Base-by-base conservation (phyloP, 2,329 filamentous ascomycete species). In the Scytalidium sp. region DNA sequence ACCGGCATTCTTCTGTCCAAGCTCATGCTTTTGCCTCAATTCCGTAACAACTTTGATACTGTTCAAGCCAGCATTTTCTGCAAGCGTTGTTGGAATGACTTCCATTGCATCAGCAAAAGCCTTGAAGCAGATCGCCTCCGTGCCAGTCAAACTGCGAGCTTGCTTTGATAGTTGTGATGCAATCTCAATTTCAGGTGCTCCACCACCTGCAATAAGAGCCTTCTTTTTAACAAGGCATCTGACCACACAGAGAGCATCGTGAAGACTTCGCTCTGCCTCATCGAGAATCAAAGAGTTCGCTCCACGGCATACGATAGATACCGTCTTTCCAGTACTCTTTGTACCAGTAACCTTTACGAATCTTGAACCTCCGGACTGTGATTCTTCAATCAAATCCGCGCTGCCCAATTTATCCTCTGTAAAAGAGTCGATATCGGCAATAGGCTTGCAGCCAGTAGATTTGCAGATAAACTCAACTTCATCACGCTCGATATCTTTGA, bases 381-480 rank as follows among this genome's bases (percentile, higher is more conserved):
- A 83, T 73, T 99, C 94, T 73, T 99, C 94, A 19, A 99, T 85
- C 29, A 99, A 78, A 64, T 99, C 94, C 27, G 94, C 94, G 40
- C 85, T 87, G 57, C 92, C 94, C 49, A 99, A 85, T 78, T 97
- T 99, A 73, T 99, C 94, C 74, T 99, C 94, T 17, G 91, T 94
- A 75, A 99, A 99, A 11, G 92, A 96, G 71, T 99, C 94, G 64
- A 99, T 88, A 67, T 99, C 95, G 61, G 94, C 94, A 65, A 99
- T 94, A 45, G 94, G 94, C 76, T 99, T 99, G 84, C 94, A 99
- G 63, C 94, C 94, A 29, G 93, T 96, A 54, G 89, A 96, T 76
- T 97, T 99, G 88, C 93, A 97, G 70, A 99, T 89, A 72, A 99
- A 99, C 71, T 99, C 94, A 52, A 99, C 91, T 74, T 99, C 94